Base-by-base conservation (phyloP, 495 filamentous ascomycete genomes). In the Trypethelium eluteriae region DNA sequence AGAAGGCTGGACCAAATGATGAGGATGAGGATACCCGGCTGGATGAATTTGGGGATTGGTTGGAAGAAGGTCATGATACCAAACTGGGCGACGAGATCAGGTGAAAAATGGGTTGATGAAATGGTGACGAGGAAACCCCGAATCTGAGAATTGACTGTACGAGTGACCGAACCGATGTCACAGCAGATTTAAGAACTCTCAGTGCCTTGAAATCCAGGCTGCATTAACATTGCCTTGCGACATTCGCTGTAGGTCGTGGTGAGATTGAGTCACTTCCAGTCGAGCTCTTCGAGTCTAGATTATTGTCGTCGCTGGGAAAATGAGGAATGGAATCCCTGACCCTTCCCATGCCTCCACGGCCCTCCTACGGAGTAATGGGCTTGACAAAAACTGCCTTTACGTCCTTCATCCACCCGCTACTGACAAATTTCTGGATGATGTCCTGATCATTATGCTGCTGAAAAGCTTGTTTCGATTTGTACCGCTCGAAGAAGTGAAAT, bases 1-100 rank as follows among this genome's bases (percentile, higher is more conserved):
- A 76, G 59, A 76, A 69, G 35, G 78, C 73, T 39, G 75, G 75
- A 25, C 25, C 25, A 25, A 25, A 25, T n/a, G 71, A 69, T 2
- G 76, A 75, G 2, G 74, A 74, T 10, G 77, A 78, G n/a, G 78
- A 77, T 6, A 6, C 53, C 25, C 53, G 53, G 10, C 36, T 59
- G 18, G 53, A 59, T 14, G 53, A 36, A 10, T 59, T 59, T 18
- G 53, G 53, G 25, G 53, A 59, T 32, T 59, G 53, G 53, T 32
- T 59, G 53, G 53, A 59, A 32, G 18, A 59, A 14, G 32, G 32
- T 35, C 53, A 59, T 9, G 53, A 59, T 59, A 59, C 25, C 32
- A 59, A 59, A 36, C 5, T 59, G 3, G 53, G 53, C 53, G 53
- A 59, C 36, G 53, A 59, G 25, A 59, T 59, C 32, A 59, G 53